These are phyloP conservation scores for Sarcomyxa edulis DNA, from an alignment of 768 basidiomycete genomes.

Conservation along the genomic window DNA sequence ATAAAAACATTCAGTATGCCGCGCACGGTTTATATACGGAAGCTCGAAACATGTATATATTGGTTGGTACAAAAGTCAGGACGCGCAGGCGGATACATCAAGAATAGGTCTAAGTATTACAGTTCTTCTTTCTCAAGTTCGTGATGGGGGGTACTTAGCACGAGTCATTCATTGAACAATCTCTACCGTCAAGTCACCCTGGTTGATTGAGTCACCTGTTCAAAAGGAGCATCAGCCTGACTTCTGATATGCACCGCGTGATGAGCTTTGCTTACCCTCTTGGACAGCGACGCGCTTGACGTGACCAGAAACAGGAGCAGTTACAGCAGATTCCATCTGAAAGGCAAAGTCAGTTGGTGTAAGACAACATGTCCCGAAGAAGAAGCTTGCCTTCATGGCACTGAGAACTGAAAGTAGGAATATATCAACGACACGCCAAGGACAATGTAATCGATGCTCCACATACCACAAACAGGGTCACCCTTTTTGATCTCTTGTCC, in stretches of 20 bases:
- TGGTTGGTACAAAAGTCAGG: no score
- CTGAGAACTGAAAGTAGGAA: slow-evolving; percentile 61
- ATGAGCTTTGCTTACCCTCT: slow-evolving; percentile 53
- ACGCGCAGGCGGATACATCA: no score
- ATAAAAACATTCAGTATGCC: no score
- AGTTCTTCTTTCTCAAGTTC: no score
- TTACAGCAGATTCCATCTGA: slow-evolving; percentile 97
- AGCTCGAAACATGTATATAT: no score
- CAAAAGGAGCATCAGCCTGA: slow-evolving; percentile 1
- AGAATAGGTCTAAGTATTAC: no score
- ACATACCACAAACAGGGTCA: slow-evolving; percentile 87
- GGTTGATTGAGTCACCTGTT: slow-evolving; percentile 87
- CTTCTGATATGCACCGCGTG: no score
- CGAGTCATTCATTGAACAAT: slow-evolving; percentile 85
- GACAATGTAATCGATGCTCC: slow-evolving; percentile 8
- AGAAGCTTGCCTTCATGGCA: slow-evolving; percentile 83
- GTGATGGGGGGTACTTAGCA: no score
- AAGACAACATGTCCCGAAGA: slow-evolving; percentile 7
- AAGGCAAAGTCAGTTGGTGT: slow-evolving; percentile 15
- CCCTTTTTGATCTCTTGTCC: slow-evolving; percentile 98
- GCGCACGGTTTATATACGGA: no score
- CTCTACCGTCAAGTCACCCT: slow-evolving; percentile 88
- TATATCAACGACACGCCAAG: slow-evolving; percentile 13
- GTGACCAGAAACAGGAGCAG: slow-evolving; percentile 94
- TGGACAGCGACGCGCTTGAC: slow-evolving; percentile 90